Base-by-base conservation (phyloP, 495 filamentous ascomycete species). In the Aspergillus mulundensis region DNA sequence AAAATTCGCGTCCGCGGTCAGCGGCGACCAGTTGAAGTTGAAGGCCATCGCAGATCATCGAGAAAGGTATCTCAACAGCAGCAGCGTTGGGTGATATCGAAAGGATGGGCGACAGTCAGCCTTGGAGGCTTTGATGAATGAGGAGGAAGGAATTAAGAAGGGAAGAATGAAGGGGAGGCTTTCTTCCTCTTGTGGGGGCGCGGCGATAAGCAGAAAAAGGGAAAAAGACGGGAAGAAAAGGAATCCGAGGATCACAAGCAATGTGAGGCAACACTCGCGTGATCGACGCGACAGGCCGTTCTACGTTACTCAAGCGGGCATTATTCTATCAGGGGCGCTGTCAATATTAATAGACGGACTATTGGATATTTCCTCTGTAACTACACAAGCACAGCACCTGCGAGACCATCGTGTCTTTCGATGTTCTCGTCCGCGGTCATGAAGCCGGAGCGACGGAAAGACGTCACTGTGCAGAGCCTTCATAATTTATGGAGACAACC, bases 1-100 rank as follows among this genome's bases (percentile, higher is more conserved):
- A 76, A 95, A 95, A 56, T 75, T 72, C 68, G 90, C 91, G 78
- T 96, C 90, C 62, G 92, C 92, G 73, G 92, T 91, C 62, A 98
- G 83, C 67, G 94, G 94, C 81, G 91, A 96, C 94, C 94, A 98
- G 91, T 97, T 98, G 89, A 98, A 97, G 80, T 96, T 97, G 85
- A 98, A 98, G 59, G 94, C 93, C 94, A 98, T 98, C 61, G 62
- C 68, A 57, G 64, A 34, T 66, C 70, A 71, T 74, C 59, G 66
- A 69, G 64, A 65, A 58, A 44, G 57, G 39, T 52, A 47, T 44
- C 24, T 54, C 46, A 47, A 30, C 28, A 18, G 41, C 43, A 40
- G 36, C 21, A 48, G 48, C 34, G 49, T 49, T 23, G 25, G 34
- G 25, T 8, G n/a, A 6, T 40, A 18, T 40, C n/a, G 38, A 2